These are phyloP conservation scores for Annona cherimola DNA, from an alignment of 164 flowering plant species.

Conservation along the genomic window DNA sequence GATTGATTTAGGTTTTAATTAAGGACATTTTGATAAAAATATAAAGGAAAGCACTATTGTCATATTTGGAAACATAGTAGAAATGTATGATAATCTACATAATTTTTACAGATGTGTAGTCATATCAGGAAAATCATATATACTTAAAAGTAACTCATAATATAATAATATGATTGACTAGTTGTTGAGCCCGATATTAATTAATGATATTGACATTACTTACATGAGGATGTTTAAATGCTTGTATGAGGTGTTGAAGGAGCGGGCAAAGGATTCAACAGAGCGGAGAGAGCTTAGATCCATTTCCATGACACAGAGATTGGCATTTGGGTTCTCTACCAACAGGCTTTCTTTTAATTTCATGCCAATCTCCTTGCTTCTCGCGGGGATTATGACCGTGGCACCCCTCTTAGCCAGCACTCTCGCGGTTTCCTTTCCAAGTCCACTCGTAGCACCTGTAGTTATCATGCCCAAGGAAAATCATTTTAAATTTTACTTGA, in stretches of 20 bases:
- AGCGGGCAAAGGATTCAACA: constrained; percentile 52
- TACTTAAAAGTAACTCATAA: background rate
- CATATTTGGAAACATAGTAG: background rate
- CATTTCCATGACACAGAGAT: constrained; percentile 64
- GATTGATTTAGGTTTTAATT: too few species aligned
- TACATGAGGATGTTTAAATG: constrained; percentile 64
- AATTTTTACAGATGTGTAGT: background rate
- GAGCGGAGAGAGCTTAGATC: constrained; percentile 64
- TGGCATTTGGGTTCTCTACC: constrained; percentile 49
- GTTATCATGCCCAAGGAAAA: background rate
- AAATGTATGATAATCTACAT: too few species aligned
- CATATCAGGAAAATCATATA: background rate
- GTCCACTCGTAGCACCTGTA: constrained; percentile 21
- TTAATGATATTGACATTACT: constrained; percentile 4
- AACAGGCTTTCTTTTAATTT: constrained; percentile 40
- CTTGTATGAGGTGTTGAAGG: constrained; percentile 40
- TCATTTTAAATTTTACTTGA: background rate
- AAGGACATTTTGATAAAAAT: background rate
- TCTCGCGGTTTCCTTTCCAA: constrained; percentile 33
- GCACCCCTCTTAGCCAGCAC: constrained; percentile 71
- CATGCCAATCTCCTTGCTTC: constrained; percentile 40
- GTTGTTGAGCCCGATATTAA: background rate
- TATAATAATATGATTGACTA: background rate
- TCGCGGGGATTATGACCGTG: constrained; percentile 52
- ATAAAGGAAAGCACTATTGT: background rate